phyloP scores from a whole-genome alignment of 108 stramenopile species.

The Skeletonema menzelii region DNA sequence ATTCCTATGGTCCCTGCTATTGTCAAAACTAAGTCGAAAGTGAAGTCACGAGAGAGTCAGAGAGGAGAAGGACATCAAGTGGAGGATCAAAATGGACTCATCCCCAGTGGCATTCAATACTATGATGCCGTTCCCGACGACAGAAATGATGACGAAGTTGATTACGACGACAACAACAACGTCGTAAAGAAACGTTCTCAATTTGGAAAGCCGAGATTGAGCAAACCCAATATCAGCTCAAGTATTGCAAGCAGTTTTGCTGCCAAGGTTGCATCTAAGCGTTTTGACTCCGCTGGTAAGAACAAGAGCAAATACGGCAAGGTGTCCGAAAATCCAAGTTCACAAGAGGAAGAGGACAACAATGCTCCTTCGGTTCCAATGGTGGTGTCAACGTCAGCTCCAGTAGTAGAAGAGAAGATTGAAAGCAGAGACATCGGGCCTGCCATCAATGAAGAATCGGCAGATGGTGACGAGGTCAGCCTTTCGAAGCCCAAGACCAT shows the following conservation, averaged over 20 bases:
- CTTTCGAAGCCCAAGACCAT: background rate
- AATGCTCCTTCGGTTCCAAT: background rate
- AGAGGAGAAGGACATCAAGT: conserved; percentile 7
- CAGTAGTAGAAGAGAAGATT: background rate
- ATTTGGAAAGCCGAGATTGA: conserved; percentile 9
- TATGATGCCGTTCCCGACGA: conserved; percentile 57
- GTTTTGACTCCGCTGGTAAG: conserved; percentile 17
- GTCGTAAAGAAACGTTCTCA: conserved; percentile 12
- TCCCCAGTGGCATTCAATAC: conserved; percentile 59
- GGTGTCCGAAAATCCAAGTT: conserved; percentile 1
- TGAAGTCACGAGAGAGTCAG: conserved; percentile 13
- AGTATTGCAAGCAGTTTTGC: conserved; percentile 19
- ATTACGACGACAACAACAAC: conserved; percentile 14
- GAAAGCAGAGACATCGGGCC: conserved; percentile 3
- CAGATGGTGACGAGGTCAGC: background rate
- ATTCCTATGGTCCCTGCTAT: conserved; percentile 33
- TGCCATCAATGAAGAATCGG: background rate
- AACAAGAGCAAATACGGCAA: conserved; percentile 12
- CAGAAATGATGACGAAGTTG: conserved; percentile 35
- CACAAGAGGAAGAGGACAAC: background rate
- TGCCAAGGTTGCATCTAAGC: conserved; percentile 29
- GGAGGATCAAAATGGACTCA: conserved; percentile 30
- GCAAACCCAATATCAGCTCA: conserved; percentile 6
- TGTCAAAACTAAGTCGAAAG: conserved; percentile 23
- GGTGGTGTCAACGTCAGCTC: background rate